Percentiles rank a stretch among this genome's conserved stretches.
phyloP scores from a whole-genome alignment of 306 rosid genomes.

The Vicia faba region DNA sequence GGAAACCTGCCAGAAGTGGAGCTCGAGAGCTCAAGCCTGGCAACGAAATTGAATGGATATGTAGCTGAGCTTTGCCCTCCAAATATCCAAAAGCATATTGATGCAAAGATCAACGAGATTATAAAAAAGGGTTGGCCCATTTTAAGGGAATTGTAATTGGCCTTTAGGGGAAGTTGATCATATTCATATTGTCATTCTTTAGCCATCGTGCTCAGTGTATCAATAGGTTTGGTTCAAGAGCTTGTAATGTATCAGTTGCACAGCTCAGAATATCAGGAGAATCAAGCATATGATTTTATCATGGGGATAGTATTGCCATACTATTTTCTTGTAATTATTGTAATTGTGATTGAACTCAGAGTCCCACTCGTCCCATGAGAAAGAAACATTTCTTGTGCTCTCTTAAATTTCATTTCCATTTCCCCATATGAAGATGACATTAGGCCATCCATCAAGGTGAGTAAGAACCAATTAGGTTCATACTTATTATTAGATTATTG shows the following conservation, averaged over 20 bases:
- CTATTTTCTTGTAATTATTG: slow-evolving; percentile 34
- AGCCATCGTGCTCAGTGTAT: slow-evolving; percentile 13
- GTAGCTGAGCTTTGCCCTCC: slow-evolving; percentile 86
- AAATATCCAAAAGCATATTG: slow-evolving; percentile 65
- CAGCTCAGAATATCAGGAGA: slow-evolving; percentile 8
- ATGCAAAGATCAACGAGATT: slow-evolving; percentile 78
- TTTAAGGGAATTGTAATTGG: slow-evolving; percentile 59
- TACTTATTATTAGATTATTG: neutral
- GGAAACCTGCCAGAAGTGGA: slow-evolving; percentile 88
- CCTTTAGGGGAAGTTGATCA: slow-evolving; percentile 24
- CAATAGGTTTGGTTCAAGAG: slow-evolving; percentile 15
- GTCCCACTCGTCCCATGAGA: neutral
- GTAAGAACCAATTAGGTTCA: neutral
- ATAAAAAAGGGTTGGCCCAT: slow-evolving; percentile 91
- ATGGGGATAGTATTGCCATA: neutral
- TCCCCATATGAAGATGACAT: slow-evolving; percentile 3
- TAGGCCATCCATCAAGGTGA: neutral
- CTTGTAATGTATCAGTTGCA: slow-evolving; percentile 26
- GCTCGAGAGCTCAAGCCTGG: slow-evolving; percentile 72
- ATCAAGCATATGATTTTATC: slow-evolving; percentile 4
- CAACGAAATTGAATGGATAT: slow-evolving; percentile 84
- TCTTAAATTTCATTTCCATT: slow-evolving; percentile 7
- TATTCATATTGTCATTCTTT: slow-evolving; percentile 20
- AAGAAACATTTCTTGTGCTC: neutral
- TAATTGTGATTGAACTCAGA: neutral